phyloP scores from a whole-genome alignment of 1,284 basidiomycete species.

The Cutaneotrichosporon curvatum region DNA sequence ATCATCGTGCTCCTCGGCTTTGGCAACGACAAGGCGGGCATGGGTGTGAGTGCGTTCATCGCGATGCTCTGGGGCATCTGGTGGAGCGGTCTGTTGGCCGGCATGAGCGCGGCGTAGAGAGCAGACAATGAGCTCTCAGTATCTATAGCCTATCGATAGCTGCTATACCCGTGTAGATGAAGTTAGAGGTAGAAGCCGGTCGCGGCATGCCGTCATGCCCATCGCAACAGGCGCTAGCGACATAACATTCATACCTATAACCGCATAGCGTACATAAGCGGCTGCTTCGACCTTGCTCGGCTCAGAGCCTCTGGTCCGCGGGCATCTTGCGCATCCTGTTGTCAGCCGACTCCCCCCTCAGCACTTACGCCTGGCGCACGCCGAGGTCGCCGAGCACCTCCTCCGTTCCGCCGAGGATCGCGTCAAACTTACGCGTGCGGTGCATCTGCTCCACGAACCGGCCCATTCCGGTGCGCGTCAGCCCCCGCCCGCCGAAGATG shows the following conservation, averaged over 20 bases:
- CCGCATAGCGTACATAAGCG: no score
- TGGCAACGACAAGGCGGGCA: slow-evolving; percentile 33
- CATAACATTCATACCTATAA: no score
- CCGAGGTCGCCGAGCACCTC: slow-evolving; percentile 52
- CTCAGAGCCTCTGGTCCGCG: slow-evolving; percentile 18
- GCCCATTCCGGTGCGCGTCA: slow-evolving; percentile 49
- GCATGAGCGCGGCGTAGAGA: no score
- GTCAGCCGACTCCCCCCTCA: not conserved
- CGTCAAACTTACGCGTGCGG: slow-evolving; percentile 73
- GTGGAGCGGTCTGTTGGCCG: slow-evolving; percentile 30
- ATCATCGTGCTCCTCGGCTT: slow-evolving; percentile 35
- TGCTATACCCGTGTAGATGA: no score
- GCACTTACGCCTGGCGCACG: slow-evolving; percentile 48
- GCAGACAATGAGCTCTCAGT: no score
- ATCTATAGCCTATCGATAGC: no score
- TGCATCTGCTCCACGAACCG: slow-evolving; percentile 50
- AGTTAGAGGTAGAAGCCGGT: no score
- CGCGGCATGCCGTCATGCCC: no score
- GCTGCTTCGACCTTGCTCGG: no score
- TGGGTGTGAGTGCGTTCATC: slow-evolving; percentile 37
- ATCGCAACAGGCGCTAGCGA: no score
- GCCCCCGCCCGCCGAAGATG: slow-evolving; percentile 39
- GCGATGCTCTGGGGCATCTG: slow-evolving; percentile 41
- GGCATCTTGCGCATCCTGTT: slow-evolving; percentile 14
- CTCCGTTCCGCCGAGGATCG: slow-evolving; percentile 53